phyloP scores from a whole-genome alignment of 768 basidiomycete genomes.

The Leccinum arenicola region DNA sequence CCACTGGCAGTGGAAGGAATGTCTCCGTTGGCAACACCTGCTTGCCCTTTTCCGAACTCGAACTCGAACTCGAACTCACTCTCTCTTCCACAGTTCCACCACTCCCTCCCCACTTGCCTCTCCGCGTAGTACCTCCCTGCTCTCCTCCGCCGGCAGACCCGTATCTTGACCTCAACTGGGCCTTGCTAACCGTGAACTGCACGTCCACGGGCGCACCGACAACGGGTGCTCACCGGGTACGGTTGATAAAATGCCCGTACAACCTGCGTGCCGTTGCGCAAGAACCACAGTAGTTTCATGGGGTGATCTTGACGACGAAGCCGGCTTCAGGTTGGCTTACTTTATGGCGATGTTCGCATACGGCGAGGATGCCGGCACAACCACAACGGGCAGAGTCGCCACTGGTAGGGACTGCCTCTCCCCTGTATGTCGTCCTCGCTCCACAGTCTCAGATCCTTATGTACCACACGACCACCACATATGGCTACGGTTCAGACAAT shows the following conservation, averaged over 20 bases:
- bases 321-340: background rate
- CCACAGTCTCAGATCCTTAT: constrained; percentile 92
- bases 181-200: constrained; percentile 71
- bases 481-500: constrained; percentile 78
- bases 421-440: constrained; percentile 61
- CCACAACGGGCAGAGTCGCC: constrained; percentile 14
- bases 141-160: constrained; percentile 55
- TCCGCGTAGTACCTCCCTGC: background rate
- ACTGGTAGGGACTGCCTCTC: background rate
- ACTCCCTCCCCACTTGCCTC: too few relatives aligned
- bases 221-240: constrained; percentile 61
- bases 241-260: constrained; percentile 83
- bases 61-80: too few relatives aligned
- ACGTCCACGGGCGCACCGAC: constrained; percentile 67
- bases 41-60: constrained; percentile 7
- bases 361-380: constrained; percentile 8
- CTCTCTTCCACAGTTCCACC: too few relatives aligned
- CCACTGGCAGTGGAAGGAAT: constrained; percentile 62
- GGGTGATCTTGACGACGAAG: background rate
- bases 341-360: background rate
- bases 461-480: constrained; percentile 95
- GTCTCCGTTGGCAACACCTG: constrained; percentile 75
- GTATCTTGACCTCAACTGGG: constrained; percentile 67
- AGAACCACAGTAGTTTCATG: constrained; percentile 47
- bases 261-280: constrained; percentile 85